Conservation (phyloP, 306 rosid genomes). For the Betula pendula region DNA sequence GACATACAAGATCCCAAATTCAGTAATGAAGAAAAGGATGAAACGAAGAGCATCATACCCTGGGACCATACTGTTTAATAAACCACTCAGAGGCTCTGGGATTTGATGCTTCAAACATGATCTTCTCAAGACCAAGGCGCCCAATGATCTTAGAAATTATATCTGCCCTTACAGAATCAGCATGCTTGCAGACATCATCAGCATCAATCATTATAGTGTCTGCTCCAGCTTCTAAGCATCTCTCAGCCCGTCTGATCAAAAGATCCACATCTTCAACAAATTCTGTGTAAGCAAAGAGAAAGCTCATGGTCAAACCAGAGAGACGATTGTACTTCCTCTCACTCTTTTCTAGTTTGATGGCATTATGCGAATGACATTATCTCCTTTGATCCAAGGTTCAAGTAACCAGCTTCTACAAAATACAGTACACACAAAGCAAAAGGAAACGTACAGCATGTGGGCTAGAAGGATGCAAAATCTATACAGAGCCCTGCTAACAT, state of each 20-base stretch:
- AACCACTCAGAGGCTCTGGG: slow-evolving; percentile 86
- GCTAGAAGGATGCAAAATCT: not conserved
- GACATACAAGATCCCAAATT: not conserved
- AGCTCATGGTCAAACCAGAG: slow-evolving; percentile 1
- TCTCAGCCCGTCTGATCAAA: slow-evolving; percentile 82
- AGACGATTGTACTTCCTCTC: not conserved
- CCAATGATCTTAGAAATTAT: slow-evolving; percentile 80
- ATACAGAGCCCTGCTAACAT: not conserved
- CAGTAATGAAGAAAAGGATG: not conserved
- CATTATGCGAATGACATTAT: not conserved
- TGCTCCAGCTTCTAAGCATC: slow-evolving; percentile 98
- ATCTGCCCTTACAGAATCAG: slow-evolving; percentile 68
- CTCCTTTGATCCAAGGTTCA: not conserved
- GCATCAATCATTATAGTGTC: slow-evolving; percentile 89
- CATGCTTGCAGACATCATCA: slow-evolving; percentile 62
- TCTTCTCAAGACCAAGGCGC: slow-evolving; percentile 88
- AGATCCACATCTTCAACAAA: slow-evolving; percentile 86
- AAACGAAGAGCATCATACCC: slow-evolving; percentile 41
- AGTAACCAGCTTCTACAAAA: not conserved
- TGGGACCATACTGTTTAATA: slow-evolving; percentile 79
- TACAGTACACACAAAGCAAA: not conserved
- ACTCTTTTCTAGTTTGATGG: not conserved
- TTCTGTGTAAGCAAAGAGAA: slow-evolving; percentile 46
- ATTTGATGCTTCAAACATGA: slow-evolving; percentile 92
- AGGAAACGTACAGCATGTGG: not conserved